A percentile compares a stretch with the other conserved stretches of the same genome.
These are phyloP conservation scores for Fusarium illudens DNA, from an alignment of 2,329 filamentous ascomycete species.

Conservation along the genomic window DNA sequence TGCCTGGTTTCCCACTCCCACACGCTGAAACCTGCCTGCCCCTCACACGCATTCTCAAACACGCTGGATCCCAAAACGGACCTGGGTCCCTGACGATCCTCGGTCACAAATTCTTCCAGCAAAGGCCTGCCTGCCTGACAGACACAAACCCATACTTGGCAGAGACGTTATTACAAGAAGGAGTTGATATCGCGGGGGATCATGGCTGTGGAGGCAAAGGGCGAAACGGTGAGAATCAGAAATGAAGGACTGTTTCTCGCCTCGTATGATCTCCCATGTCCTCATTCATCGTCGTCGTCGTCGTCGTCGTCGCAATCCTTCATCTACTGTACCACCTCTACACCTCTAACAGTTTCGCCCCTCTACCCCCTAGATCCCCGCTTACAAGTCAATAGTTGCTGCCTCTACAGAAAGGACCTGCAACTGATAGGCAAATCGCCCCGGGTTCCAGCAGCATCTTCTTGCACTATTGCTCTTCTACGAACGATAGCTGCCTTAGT, in stretches of 20 bases:
- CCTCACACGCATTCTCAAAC: constrained; percentile 30
- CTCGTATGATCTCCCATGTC: constrained; percentile 1
- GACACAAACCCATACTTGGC: background rate
- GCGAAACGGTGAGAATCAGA: background rate
- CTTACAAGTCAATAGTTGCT: constrained; percentile 14
- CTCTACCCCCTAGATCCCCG: constrained; percentile 9
- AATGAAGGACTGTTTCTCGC: constrained; percentile 1
- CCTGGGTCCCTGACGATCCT: constrained; percentile 39
- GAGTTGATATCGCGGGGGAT: background rate
- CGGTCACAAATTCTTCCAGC: constrained; percentile 24
- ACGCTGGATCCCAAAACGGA: constrained; percentile 19
- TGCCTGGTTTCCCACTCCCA: background rate
- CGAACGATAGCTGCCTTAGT: constrained; percentile 10
- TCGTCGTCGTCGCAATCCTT: background rate
- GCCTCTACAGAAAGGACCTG: background rate
- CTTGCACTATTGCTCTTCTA: constrained; percentile 5
- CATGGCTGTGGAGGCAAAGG: background rate
- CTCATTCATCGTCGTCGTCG: background rate
- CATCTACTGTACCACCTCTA: too few species aligned
- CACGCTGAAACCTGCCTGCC: constrained; percentile 37
- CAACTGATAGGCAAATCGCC: constrained; percentile 1
- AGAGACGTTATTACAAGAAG: background rate
- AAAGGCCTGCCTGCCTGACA: background rate
- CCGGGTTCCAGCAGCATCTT: background rate
- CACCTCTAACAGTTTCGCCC: constrained; percentile 9